phyloP scores from a whole-genome alignment of 305 asterid species.

The Fraxinus sp. region DNA sequence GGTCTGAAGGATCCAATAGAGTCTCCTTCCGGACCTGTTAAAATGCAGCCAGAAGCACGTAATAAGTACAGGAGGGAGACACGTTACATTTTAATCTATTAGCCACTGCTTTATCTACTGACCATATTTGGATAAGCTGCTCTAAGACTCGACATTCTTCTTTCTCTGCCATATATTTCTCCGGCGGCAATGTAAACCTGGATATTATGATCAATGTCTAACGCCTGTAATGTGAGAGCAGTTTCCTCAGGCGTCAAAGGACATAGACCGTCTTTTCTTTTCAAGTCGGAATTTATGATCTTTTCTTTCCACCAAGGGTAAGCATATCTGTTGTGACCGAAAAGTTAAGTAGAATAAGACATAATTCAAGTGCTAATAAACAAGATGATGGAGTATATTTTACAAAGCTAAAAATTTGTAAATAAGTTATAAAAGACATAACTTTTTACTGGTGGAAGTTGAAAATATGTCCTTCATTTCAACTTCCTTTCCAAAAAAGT shows the following conservation, averaged over 20 bases:
- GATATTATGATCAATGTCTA: slow-evolving; percentile 56
- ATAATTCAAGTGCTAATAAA: not conserved
- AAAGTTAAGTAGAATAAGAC: not conserved
- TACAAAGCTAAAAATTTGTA: not conserved
- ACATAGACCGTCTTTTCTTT: slow-evolving; percentile 74
- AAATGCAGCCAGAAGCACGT: slow-evolving; percentile 12
- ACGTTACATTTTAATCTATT: not conserved
- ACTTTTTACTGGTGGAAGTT: not conserved
- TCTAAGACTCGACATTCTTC: slow-evolving; percentile 56
- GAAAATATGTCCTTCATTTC: not conserved
- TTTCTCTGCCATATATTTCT: slow-evolving; percentile 72
- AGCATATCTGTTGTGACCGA: slow-evolving; percentile 45
- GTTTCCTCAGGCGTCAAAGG: slow-evolving; percentile 91
- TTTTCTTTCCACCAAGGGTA: slow-evolving; percentile 94
- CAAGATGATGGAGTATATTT: not conserved
- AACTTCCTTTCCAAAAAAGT: not conserved
- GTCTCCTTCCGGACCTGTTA: slow-evolving; percentile 81
- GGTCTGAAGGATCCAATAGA: slow-evolving; percentile 62
- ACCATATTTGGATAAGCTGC: slow-evolving; percentile 72
- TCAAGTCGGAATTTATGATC: slow-evolving; percentile 64
- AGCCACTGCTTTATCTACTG: slow-evolving; percentile 27
- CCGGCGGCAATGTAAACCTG: slow-evolving; percentile 85
- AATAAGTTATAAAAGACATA: not conserved
- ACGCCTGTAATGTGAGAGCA: slow-evolving; percentile 59
- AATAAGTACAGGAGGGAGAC: not conserved